phyloP scores from a whole-genome alignment of 208 protist genomes.

The Acanthamoeba royreba region DNA sequence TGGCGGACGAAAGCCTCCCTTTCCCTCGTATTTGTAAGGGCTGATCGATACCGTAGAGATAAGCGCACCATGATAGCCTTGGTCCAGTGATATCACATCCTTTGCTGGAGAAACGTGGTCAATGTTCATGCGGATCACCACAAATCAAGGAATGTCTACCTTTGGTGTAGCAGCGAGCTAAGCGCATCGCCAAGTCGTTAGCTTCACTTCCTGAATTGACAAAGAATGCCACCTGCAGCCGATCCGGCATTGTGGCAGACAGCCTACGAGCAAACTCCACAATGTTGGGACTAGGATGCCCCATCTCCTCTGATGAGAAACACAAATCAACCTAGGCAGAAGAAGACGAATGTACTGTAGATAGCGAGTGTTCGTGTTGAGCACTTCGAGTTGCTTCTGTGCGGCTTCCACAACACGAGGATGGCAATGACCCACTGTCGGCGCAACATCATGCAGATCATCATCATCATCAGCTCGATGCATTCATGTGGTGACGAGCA shows the following conservation, averaged over 20 bases:
- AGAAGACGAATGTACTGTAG: slow-evolving; percentile 33
- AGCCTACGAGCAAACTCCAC: slow-evolving; percentile 41
- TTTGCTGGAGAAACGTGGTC: not conserved
- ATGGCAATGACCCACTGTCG: slow-evolving; percentile 74
- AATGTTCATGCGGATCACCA: too few relatives aligned
- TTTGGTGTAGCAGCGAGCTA: slow-evolving; percentile 68
- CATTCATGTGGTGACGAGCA: not conserved
- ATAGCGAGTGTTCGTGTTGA: slow-evolving; percentile 79
- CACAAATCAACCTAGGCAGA: not conserved
- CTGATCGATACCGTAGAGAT: not conserved
- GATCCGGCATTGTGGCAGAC: slow-evolving; percentile 55
- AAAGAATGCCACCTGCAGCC: slow-evolving; percentile 69
- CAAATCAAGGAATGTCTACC: too few relatives aligned
- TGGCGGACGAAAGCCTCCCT: not conserved
- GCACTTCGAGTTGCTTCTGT: slow-evolving; percentile 61
- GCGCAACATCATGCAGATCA: not conserved
- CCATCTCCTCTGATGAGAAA: too few relatives aligned
- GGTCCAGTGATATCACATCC: not conserved
- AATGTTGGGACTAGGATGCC: slow-evolving; percentile 47
- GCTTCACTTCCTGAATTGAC: slow-evolving; percentile 85
- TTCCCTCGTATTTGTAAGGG: slow-evolving; percentile 39
- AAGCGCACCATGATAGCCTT: slow-evolving; percentile 13
- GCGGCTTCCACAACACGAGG: slow-evolving; percentile 68
- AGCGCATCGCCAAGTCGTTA: slow-evolving; percentile 80
- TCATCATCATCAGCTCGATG: not conserved